phyloP scores from a whole-genome alignment of 352 stramenopile species.

The Phytophthora europaea region DNA sequence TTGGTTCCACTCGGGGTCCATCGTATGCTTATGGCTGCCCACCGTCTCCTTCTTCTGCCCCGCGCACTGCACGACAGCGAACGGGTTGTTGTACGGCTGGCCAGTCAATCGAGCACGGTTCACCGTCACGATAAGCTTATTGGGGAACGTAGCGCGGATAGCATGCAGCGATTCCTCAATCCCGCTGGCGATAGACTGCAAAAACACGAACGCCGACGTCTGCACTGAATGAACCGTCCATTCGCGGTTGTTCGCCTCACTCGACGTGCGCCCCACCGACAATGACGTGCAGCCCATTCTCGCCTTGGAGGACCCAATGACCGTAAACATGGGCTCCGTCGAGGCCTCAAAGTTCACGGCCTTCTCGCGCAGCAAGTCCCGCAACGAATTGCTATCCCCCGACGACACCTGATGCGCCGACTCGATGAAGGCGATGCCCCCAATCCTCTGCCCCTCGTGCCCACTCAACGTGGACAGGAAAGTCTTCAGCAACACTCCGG shows the following conservation, averaged over 20 bases:
- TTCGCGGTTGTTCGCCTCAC: conserved; percentile 78
- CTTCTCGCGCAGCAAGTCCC: conserved; percentile 73
- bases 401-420: conserved; percentile 80
- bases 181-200: conserved; percentile 80
- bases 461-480: conserved; percentile 69
- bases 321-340: conserved; percentile 84
- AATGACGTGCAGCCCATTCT: conserved; percentile 81
- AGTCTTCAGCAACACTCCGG: conserved; percentile 75
- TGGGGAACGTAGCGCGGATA: conserved; percentile 87
- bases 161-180: conserved; percentile 82
- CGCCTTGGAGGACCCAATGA: conserved; percentile 78
- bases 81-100: conserved; percentile 91
- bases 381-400: conserved; percentile 56
- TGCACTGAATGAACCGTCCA: conserved; percentile 90
- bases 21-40: conserved; percentile 89
- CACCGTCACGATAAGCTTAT: conserved; percentile 92
- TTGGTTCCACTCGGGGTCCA: conserved; percentile 93
- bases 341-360: conserved; percentile 90
- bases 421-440: conserved; percentile 89
- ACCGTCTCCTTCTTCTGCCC: conserved; percentile 91
- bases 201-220: conserved; percentile 89
- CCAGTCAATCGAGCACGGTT: conserved; percentile 85
- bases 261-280: conserved; percentile 78
- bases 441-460: conserved; percentile 71
- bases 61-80: conserved; percentile 80